phyloP scores from a whole-genome alignment of 176 grass and related monocot species.

The Metroxylon sagu region DNA sequence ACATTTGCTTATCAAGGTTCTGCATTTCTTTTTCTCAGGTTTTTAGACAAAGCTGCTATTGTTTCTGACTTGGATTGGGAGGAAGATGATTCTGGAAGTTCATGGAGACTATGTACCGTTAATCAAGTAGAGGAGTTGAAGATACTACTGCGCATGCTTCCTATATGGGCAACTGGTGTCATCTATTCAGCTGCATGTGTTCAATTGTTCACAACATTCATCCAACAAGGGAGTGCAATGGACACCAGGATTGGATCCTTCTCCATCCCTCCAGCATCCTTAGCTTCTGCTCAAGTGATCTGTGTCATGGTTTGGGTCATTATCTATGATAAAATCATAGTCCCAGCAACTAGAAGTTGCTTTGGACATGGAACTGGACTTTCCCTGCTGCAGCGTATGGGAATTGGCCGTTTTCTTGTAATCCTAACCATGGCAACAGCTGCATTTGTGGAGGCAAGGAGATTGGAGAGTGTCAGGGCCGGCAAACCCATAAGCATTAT shows the following conservation, averaged over 20 bases:
- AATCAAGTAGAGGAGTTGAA: conserved; percentile 20
- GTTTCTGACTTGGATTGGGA: conserved; percentile 3
- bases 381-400: conserved; percentile 59
- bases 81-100: neutral
- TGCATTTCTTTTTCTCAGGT: neutral
- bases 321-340: conserved; percentile 1
- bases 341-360: neutral
- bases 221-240: conserved; percentile 16
- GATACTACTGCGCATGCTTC: conserved; percentile 13
- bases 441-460: conserved; percentile 43
- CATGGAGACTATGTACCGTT: conserved; percentile 14
- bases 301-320: conserved; percentile 18
- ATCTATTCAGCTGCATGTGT: conserved; percentile 15
- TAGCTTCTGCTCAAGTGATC: conserved; percentile 1
- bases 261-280: conserved; percentile 9
- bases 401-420: conserved; percentile 49
- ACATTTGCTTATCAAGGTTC: neutral
- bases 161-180: conserved; percentile 9
- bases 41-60: conserved; percentile 15
- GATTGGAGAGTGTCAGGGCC: conserved; percentile 22
- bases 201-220: conserved; percentile 16
- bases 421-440: conserved; percentile 37
- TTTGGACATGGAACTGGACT: conserved; percentile 17
- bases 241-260: conserved; percentile 8
- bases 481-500: conserved; percentile 36